phyloP scores from a whole-genome alignment of 2,329 filamentous ascomycete species.

The Microsporum canis region DNA sequence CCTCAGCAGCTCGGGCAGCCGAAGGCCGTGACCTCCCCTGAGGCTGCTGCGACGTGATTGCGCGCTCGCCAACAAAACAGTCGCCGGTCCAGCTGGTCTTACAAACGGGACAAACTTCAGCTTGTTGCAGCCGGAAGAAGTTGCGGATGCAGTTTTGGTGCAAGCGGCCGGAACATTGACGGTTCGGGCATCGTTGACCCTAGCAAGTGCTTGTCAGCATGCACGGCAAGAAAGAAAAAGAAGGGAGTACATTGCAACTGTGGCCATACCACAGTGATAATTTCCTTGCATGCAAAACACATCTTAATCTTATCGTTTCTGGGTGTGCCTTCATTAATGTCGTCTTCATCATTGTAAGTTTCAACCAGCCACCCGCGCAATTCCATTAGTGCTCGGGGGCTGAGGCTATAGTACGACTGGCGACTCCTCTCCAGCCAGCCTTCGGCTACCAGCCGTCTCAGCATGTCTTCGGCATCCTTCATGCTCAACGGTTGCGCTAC shows the following conservation, averaged over 20 bases:
- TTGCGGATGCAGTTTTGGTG: conserved; percentile 66
- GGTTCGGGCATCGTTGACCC: conserved; percentile 63
- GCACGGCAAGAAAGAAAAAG: background rate
- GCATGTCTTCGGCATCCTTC: conserved; percentile 61
- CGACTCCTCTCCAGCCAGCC: conserved; percentile 73
- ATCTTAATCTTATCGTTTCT: conserved; percentile 64
- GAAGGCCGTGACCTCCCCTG: background rate
- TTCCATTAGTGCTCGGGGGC: conserved; percentile 71
- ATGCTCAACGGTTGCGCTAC: conserved; percentile 52
- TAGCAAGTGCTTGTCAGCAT: conserved; percentile 16
- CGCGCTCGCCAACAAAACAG: conserved; percentile 44
- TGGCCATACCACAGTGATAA: conserved; percentile 57
- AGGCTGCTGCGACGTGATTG: conserved; percentile 19
- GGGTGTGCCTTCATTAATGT: conserved; percentile 37
- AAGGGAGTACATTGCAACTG: background rate
- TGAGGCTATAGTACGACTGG: conserved; percentile 62
- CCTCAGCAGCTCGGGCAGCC: background rate
- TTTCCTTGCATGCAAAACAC: conserved; percentile 79
- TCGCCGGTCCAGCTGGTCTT: conserved; percentile 42
- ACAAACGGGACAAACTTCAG: conserved; percentile 53
- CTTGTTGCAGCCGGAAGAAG: conserved; percentile 57
- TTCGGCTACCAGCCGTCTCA: conserved; percentile 60
- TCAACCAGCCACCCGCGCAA: conserved; percentile 72
- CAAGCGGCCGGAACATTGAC: conserved; percentile 57
- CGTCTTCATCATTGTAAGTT: conserved; percentile 69